These are phyloP conservation scores for Seiridium cupressi DNA, from an alignment of 2,329 filamentous ascomycete genomes.

Conservation along the genomic window DNA sequence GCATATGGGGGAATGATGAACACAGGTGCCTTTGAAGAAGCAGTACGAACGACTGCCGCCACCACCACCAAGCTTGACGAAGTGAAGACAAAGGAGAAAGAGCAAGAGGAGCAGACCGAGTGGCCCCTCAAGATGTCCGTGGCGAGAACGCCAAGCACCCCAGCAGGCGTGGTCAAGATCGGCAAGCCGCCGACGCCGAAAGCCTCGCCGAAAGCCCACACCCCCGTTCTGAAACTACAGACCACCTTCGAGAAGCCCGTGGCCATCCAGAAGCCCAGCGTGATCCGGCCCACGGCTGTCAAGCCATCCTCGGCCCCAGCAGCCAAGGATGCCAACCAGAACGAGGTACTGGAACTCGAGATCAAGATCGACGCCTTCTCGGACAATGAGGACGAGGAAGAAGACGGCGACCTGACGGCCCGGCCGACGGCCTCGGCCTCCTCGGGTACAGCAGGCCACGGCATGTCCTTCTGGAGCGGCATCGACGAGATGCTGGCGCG, in stretches of 20 bases:
- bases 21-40: conserved; percentile 40
- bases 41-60: neutral
- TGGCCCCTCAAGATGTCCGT: neutral
- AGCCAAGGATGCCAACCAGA: neutral
- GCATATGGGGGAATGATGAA: conserved; percentile 51
- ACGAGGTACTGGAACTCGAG: conserved; percentile 14
- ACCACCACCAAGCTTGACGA: neutral
- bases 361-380: conserved; percentile 18
- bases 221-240: conserved; percentile 38
- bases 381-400: conserved; percentile 28
- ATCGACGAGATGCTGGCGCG: conserved; percentile 42
- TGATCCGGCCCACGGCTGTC: neutral
- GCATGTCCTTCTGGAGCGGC: conserved; percentile 20
- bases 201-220: neutral
- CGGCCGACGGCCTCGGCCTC: conserved; percentile 20
- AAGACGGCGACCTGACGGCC: conserved; percentile 35
- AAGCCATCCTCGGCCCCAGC: neutral
- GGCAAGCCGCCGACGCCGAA: conserved; percentile 19
- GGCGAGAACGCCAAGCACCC: neutral
- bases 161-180: conserved; percentile 8
- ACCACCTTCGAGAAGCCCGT: conserved; percentile 35
- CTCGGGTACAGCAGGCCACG: neutral
- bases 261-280: neutral
- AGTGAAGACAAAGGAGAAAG: conserved; percentile 30
- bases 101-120: conserved; percentile 10